Base-by-base conservation (phyloP, 345 rosid species). In the Crucihimalaya himalaica region DNA sequence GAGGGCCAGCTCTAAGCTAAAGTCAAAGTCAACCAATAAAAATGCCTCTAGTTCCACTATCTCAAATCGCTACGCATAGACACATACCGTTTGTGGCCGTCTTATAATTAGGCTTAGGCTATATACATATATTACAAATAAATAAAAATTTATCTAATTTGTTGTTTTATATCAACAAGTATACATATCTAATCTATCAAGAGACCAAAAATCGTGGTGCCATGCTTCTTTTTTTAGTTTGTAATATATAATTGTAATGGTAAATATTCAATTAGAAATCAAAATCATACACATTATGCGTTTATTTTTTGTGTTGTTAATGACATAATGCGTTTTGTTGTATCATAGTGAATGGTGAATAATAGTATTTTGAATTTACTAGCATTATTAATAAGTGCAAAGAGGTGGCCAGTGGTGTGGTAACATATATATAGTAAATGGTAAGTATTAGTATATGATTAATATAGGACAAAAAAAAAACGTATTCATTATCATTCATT, bases 1-100 rank as follows among this genome's bases (percentile, higher is more conserved):
- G 35, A 53, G 8, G 64, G n/a, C 23, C 37, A 63, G 12, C 70
- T 7, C 45, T 28, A 42, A 20, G 62, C n/a, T 54, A 52, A 32
- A 55, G 77, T 73, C 57, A 54, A 57, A 54, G 57, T 59, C 78
- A 47, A 66, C 66, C 51, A 6, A 34, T 46, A 5, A 23, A 68
- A 35, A 5, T 67, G 21, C 19, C 6, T 5, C 14, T 31, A 12
- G 10, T 16, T 56, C 15, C 62, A 32, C 16, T 32, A 9, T 16
- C 48, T 29, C 47, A 28, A 54, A 32, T 47, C 14, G 32, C 34
- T 65, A 34, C 52, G 21, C 50, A 16, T 7, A 18, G 4, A 61
- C 59, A 61, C 50, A 61, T 60, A 27, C 51, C 65, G 18, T 28
- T 20, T 56, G 27, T 19, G 46, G 45, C 70, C n/a, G 46, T 47